Base-by-base conservation (phyloP, 257 asterid species). In the Prunella vulgaris region DNA sequence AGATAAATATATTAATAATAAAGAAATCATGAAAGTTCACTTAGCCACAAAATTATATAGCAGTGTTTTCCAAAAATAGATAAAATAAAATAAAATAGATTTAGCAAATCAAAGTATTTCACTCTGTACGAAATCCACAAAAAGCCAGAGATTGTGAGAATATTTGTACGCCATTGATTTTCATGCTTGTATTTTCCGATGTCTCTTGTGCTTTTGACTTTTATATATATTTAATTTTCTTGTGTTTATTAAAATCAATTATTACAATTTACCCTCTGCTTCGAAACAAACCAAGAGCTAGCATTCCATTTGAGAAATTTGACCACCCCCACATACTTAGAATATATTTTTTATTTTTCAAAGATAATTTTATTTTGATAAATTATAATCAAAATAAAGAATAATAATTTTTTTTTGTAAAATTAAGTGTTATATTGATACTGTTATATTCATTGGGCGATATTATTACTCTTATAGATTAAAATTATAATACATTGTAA, bases 111-210 rank as follows among this genome's bases (percentile, higher is more conserved):
- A 64, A 83, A 74, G 78, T 59, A 38, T 60, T 17, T 42, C 80
- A 60, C 82, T 64, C 68, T 40, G 12, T 20, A 69, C 79, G 46
- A 77, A 75, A 66, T 40, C 12, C 82, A 59, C 73, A 64, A 80
- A 72, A 78, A 59, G 76, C 80, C 85, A 80, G 59, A 69, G 71
- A 63, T 68, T 21, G 60, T 46, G 75, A 65, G 85, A 76, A 80
- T 78, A 78, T 81, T 78, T 83, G 85, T 77, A 67, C 74, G 69
- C 70, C 80, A 72, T 80, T 72, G 80, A 73, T 80, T 73, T 75
- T 80, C 44, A 73, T 74, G 64, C 59, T 76, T 72, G 82, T 51
- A 65, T 46, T 77, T 75, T 72, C 76, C 79, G 32, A 74, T 74
- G 81, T 77, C 66, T 42, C 30, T 69, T 62, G 68, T 70, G 60